These are phyloP conservation scores for Echinosophora koreensis DNA, from an alignment of 306 rosid genomes.

Conservation along the genomic window DNA sequence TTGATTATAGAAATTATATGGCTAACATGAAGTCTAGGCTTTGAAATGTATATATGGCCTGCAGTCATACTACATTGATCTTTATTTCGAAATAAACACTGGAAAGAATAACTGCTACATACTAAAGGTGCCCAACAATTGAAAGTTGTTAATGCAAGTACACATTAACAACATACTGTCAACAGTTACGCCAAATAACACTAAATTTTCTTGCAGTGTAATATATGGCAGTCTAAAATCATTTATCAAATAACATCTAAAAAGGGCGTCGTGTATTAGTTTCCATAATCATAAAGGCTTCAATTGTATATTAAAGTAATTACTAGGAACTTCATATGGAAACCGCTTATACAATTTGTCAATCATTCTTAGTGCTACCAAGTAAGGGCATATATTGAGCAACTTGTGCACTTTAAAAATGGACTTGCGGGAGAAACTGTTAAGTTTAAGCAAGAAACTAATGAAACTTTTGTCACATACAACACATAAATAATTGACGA, in stretches of 20 bases:
- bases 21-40: background rate
- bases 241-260: background rate
- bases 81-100: background rate
- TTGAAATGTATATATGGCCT: background rate
- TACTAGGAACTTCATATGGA: background rate
- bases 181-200: conserved; percentile 11
- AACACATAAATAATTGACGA: background rate
- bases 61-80: background rate
- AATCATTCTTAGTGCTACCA: background rate
- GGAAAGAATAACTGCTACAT: background rate
- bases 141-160: conserved; percentile 15
- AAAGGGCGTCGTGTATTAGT: background rate
- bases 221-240: background rate
- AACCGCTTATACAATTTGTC: background rate
- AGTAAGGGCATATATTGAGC: background rate
- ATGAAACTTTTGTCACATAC: background rate
- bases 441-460: background rate
- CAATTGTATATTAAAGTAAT: background rate
- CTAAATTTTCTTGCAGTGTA: background rate
- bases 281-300: background rate
- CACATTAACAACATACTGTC: background rate
- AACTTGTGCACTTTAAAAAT: conserved; percentile 2
- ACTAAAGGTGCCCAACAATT: conserved; percentile 6
- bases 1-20: background rate
- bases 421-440: background rate